Base-by-base conservation (phyloP, 768 basidiomycete species). In the Pleurotus sapidus region DNA sequence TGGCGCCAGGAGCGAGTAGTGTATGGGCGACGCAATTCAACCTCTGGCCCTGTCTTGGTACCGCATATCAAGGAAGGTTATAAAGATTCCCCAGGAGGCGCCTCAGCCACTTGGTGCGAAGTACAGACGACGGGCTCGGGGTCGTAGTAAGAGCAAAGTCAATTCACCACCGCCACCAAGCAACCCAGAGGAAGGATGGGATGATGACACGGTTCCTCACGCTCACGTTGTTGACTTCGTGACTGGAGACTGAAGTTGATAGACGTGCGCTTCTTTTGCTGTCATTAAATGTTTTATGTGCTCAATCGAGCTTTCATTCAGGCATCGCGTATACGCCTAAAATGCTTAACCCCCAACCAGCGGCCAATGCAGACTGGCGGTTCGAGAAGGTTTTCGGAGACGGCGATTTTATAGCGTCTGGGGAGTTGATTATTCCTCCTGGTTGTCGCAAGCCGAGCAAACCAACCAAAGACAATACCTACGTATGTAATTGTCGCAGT, bases 371-470 rank as follows among this genome's bases (percentile, higher is more conserved):
- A 51, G 78, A 79, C 9, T 98, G 95, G 86, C 78, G 77, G 20
- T 99, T 93, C 69, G 89, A 96, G 66, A 95, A 94, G 73, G 82
- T 97, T 18, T 96, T 95, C 65, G 87, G 89, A 24, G 96, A 98
- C 60, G 91, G 86, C 46, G 86, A 91, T 46, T 98, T 92, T 67
- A 85, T 98, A 59, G 96, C 95, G 1, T 89, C 93, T 27, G 97
- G 97, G 0, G 84, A 94, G 60, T 77, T 98, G 46, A 77, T 82
- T 54, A 89, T 98, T 40, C 93, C 93, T 3, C 84, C 89, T 0
- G 76, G 82, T 5, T 82, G 83, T n/a, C 77, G 82, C 59, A 99
- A 99, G 71, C 90, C 91, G 12, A 85, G 82, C 58, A 98, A 98
- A 68, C 81, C 83, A 20, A 85, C 94, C 1, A 95, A 91, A 67